Evolutionary conservation across 495 filamentous ascomycete species (phyloP).

Genomic region (Delitschia confertaspora): DNA sequence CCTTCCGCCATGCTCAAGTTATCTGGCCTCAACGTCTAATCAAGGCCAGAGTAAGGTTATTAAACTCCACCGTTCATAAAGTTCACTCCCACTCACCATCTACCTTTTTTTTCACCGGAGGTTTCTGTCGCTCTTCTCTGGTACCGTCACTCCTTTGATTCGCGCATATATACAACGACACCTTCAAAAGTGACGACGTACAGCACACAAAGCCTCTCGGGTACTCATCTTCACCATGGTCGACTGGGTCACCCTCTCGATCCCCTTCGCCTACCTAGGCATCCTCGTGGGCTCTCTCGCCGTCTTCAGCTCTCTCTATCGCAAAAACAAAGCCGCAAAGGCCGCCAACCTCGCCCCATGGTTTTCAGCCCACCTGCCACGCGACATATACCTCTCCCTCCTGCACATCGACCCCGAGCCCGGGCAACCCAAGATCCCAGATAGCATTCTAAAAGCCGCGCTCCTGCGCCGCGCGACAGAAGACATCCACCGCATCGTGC

Average conservation of each 20-base stretch:
- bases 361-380: constrained; percentile 82
- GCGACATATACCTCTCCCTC: constrained; percentile 88
- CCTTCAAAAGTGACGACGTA: not conserved
- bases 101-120: too few relatives aligned
- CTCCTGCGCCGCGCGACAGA: constrained; percentile 80
- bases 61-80: too few relatives aligned
- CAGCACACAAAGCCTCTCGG: not conserved
- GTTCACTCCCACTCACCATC: too few relatives aligned
- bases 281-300: constrained; percentile 79
- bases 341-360: constrained; percentile 78
- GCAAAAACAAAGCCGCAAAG: constrained; percentile 81
- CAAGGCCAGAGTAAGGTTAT: too few relatives aligned
- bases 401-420: constrained; percentile 81
- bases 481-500: constrained; percentile 82
- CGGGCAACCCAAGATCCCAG: constrained; percentile 59
- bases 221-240: constrained; percentile 48
- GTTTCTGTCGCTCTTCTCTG: too few relatives aligned
- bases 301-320: constrained; percentile 86
- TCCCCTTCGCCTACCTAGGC: constrained; percentile 79
- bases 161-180: too few relatives aligned
- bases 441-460: constrained; percentile 81
- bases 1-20: too few relatives aligned
- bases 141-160: too few relatives aligned
- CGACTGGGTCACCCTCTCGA: constrained; percentile 69
- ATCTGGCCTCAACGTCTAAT: too few relatives aligned